Conservation (phyloP, 495 filamentous ascomycete species). For the Bombardia bombarda region DNA sequence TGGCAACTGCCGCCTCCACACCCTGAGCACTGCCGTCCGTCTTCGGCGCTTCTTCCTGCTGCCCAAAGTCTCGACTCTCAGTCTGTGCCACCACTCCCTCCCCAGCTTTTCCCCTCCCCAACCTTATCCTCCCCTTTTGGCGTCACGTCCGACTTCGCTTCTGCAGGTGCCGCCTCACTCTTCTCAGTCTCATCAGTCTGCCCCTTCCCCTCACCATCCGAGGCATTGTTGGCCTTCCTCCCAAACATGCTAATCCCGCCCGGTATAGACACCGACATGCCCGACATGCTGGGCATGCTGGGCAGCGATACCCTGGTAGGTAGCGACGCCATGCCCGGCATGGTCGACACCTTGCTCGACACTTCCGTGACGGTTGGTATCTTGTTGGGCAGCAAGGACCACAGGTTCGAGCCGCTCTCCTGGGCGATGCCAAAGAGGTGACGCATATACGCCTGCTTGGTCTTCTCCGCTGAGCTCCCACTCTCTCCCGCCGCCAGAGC, state of each 20-base stretch:
- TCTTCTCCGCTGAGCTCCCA: no score
- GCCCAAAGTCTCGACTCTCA: no score
- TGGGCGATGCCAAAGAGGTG: slow-evolving; percentile 40
- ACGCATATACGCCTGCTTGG: slow-evolving; percentile 33
- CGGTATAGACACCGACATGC: slow-evolving; percentile 11
- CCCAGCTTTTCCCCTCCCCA: no score
- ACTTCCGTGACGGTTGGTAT: slow-evolving; percentile 26
- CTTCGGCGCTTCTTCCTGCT: no score
- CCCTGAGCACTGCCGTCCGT: no score
- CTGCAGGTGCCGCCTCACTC: background rate
- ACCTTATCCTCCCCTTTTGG: background rate
- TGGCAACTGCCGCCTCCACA: no score
- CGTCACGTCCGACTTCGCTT: background rate
- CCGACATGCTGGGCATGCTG: slow-evolving; percentile 17
- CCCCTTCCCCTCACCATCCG: background rate
- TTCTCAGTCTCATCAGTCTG: background rate
- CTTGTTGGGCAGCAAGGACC: slow-evolving; percentile 34
- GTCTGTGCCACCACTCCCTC: no score
- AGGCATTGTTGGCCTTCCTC: slow-evolving; percentile 1
- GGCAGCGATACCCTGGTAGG: no score
- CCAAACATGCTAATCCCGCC: slow-evolving; percentile 12
- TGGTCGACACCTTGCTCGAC: slow-evolving; percentile 17
- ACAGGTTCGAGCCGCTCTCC: slow-evolving; percentile 29
- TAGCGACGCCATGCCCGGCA: slow-evolving; percentile 13
- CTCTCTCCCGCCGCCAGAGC: no score